Evolutionary conservation across 306 rosid genomes (phyloP).

Genomic region (Prunus persica): DNA sequence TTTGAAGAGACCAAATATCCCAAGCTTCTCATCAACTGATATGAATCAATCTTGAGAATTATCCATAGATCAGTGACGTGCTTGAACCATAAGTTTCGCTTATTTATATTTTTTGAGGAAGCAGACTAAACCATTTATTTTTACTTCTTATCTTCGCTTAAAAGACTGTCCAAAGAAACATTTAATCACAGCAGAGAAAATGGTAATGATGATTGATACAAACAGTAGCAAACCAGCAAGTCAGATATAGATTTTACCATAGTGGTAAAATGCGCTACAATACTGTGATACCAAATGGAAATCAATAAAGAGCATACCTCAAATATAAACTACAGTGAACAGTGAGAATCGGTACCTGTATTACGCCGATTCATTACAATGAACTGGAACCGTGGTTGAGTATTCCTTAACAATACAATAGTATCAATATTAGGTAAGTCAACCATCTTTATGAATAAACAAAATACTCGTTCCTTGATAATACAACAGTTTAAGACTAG

Average conservation of each 20-base stretch:
- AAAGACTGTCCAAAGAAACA: background rate
- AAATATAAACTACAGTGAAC: background rate
- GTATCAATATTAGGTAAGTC: slow-evolving; percentile 5
- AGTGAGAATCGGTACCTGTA: slow-evolving; percentile 52
- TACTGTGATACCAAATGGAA: background rate
- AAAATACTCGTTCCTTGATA: slow-evolving; percentile 38
- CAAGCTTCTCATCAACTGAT: background rate
- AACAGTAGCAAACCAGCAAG: background rate
- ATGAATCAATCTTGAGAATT: background rate
- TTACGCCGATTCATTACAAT: slow-evolving; percentile 93
- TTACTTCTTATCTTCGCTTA: background rate
- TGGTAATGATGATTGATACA: background rate
- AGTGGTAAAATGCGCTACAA: background rate
- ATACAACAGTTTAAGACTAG: slow-evolving; percentile 11
- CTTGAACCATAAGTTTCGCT: background rate
- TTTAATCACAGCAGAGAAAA: background rate
- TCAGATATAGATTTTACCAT: background rate
- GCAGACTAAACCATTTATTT: background rate
- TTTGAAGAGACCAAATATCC: background rate
- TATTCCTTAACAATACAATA: slow-evolving; percentile 47
- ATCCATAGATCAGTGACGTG: background rate
- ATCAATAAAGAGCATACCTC: background rate
- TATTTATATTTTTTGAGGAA: background rate
- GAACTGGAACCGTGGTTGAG: slow-evolving; percentile 88
- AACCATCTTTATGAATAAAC: background rate